phyloP scores from a whole-genome alignment of 495 filamentous ascomycete genomes.

The Neohortaea acidophila region DNA sequence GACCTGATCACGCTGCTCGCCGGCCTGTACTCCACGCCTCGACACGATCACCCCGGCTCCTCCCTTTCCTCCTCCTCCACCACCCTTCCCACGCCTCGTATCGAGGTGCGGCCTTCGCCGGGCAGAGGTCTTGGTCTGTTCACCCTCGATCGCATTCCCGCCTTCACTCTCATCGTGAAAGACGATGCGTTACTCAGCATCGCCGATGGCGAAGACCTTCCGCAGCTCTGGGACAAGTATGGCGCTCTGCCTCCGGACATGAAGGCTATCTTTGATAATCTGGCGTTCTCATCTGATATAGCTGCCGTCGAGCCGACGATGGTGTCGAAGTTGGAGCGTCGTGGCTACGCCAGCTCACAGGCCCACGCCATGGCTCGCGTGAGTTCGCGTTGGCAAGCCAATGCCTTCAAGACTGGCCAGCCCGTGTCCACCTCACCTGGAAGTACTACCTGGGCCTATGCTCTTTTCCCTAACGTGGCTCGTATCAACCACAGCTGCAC shows the following conservation, averaged over 20 bases:
- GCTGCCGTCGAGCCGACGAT: not conserved
- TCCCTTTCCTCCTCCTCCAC: no score
- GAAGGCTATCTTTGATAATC: not conserved
- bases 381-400: not conserved
- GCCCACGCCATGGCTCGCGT: not conserved
- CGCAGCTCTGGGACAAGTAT: constrained; percentile 1
- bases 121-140: constrained; percentile 2
- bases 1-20: no score
- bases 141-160: not conserved
- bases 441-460: not conserved
- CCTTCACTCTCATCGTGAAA: not conserved
- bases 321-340: not conserved
- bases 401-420: constrained; percentile 1
- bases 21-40: no score
- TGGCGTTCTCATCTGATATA: not conserved
- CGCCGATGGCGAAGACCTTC: not conserved
- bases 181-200: constrained; percentile 3
- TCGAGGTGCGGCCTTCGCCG: not conserved
- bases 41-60: no score
- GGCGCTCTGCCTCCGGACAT: not conserved
- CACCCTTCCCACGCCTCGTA: no score
- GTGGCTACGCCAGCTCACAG: not conserved
- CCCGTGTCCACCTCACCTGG: not conserved
- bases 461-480: constrained; percentile 1
- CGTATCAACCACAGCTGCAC: constrained; percentile 4